Conservation (phyloP, 441 rosid species). For the Aleurites moluccanus region DNA sequence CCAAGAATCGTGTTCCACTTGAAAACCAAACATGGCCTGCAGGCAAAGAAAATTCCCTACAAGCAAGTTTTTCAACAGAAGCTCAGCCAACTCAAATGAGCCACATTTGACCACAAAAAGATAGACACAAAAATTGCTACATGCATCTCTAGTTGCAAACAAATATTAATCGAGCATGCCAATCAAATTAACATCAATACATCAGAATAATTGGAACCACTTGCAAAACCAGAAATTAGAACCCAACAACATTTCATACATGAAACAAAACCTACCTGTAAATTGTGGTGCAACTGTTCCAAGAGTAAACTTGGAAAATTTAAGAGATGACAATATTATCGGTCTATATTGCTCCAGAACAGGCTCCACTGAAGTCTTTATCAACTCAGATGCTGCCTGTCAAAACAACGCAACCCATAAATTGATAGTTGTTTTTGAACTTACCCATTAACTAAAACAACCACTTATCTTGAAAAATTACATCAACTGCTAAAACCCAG, state of each 20-base stretch:
- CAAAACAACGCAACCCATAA: slow-evolving; percentile 7
- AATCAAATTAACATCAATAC: not conserved
- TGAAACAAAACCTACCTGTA: slow-evolving; percentile 55
- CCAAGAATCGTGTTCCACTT: too few species aligned
- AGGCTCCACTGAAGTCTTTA: slow-evolving; percentile 73
- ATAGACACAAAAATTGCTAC: not conserved
- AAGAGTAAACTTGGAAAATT: slow-evolving; percentile 86
- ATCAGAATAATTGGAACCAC: not conserved
- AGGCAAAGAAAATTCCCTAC: not conserved
- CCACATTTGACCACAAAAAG: not conserved
- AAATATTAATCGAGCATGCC: not conserved
- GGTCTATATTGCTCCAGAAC: slow-evolving; percentile 87
- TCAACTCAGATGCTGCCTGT: slow-evolving; percentile 92
- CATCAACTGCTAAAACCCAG: slow-evolving; percentile 2
- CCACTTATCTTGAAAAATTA: not conserved
- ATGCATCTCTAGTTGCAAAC: not conserved
- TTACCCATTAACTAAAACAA: not conserved
- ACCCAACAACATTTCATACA: not conserved
- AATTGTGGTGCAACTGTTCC: slow-evolving; percentile 99
- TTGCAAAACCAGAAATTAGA: not conserved
- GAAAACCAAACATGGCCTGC: too few species aligned
- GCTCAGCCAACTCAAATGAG: not conserved
- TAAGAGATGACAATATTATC: slow-evolving; percentile 64
- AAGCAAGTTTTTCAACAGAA: not conserved
- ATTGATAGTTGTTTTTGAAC: not conserved